Conservation (phyloP, 2,329 filamentous ascomycete genomes). For the Aspergillus ochraceus region DNA sequence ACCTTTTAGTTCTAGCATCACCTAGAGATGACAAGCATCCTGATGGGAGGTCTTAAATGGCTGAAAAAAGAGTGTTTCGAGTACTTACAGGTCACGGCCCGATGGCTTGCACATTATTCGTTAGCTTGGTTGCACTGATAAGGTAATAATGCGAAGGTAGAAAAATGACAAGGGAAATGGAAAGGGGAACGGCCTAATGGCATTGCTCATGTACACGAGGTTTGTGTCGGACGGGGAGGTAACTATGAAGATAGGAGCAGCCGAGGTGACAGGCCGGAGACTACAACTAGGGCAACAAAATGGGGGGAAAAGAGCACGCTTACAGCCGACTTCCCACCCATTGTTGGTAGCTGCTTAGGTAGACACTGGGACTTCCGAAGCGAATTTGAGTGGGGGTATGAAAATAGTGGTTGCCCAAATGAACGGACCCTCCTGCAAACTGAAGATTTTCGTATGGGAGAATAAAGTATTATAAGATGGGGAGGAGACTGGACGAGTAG, state of each 20-base stretch:
- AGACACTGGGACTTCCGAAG: constrained; percentile 5
- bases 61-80: not conserved
- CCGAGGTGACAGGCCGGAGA: not conserved
- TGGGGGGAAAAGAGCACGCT: constrained; percentile 7
- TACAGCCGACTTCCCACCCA: constrained; percentile 16
- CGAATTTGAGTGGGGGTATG: constrained; percentile 13
- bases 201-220: not conserved
- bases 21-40: not conserved
- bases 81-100: constrained; percentile 28
- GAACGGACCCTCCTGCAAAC: not conserved
- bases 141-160: not conserved
- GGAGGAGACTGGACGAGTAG: not conserved
- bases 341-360: constrained; percentile 5
- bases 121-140: constrained; percentile 15
- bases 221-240: not conserved
- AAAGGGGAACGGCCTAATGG: not conserved
- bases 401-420: constrained; percentile 3
- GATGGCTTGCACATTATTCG: constrained; percentile 23
- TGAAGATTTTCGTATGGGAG: not conserved
- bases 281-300: not conserved
- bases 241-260: not conserved
- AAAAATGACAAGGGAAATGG: not conserved
- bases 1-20: not conserved
- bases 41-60: not conserved
- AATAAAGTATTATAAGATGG: not conserved